Conservation (phyloP, 441 rosid species). For the Pelargonium exstipulatum region DNA sequence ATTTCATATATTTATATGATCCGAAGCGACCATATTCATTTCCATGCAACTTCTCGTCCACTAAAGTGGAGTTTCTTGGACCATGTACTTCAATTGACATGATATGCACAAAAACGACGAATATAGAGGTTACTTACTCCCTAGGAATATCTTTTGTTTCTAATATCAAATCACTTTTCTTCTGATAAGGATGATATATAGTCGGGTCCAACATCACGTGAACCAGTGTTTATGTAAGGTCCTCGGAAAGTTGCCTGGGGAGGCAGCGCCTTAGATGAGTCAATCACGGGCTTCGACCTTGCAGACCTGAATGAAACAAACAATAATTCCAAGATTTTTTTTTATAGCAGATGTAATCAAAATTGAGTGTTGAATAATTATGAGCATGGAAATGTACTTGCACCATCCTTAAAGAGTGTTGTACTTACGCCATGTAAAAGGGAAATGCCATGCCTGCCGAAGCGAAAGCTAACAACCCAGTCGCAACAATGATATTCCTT, state of each 20-base stretch:
- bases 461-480: slow-evolving; percentile 68
- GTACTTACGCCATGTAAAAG: slow-evolving; percentile 62
- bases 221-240: slow-evolving; percentile 89
- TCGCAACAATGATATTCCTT: slow-evolving; percentile 60
- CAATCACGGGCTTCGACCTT: slow-evolving; percentile 61
- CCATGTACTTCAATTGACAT: no score
- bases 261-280: slow-evolving; percentile 73
- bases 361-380: background rate
- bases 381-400: slow-evolving; percentile 7
- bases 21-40: no score
- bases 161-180: slow-evolving; percentile 37
- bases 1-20: no score
- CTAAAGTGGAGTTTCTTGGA: no score
- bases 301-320: slow-evolving; percentile 45
- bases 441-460: slow-evolving; percentile 74
- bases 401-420: slow-evolving; percentile 39
- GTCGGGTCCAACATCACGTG: slow-evolving; percentile 90
- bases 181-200: slow-evolving; percentile 50
- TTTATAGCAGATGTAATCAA: background rate
- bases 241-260: slow-evolving; percentile 95
- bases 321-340: background rate
- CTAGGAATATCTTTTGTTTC: background rate
- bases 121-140: background rate
- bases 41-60: no score
- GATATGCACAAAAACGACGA: background rate